Conservation (phyloP, 768 basidiomycete species). For the Trametes villosa region DNA sequence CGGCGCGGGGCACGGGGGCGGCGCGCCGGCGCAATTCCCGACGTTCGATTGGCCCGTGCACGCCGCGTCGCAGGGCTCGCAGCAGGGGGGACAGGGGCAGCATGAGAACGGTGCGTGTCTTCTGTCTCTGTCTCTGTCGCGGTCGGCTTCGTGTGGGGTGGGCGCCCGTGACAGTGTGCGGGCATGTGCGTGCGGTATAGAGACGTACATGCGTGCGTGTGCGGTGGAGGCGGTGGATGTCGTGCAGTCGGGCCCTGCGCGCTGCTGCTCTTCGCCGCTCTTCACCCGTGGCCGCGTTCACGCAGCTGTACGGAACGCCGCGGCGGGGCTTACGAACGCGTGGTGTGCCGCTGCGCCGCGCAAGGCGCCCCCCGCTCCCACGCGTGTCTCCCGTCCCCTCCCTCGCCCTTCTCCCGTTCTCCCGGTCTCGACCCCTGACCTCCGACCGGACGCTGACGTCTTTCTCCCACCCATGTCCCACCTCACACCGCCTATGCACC, state of each 20-base stretch:
- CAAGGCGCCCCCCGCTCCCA: neutral
- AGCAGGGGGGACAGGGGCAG: constrained; percentile 12
- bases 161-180: neutral
- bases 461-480: neutral
- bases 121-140: neutral
- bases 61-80: constrained; percentile 11
- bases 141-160: neutral
- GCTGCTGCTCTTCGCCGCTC: neutral
- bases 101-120: constrained; percentile 26
- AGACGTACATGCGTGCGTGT: no score
- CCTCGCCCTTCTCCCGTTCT: neutral
- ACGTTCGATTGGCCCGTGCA: constrained; percentile 35
- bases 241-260: no score
- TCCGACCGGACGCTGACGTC: neutral
- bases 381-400: constrained; percentile 4
- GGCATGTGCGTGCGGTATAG: no score
- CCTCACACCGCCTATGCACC: neutral
- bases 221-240: no score
- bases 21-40: constrained; percentile 11
- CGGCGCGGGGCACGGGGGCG: constrained; percentile 14
- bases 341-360: neutral
- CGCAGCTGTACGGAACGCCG: neutral
- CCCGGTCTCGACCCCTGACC: neutral
- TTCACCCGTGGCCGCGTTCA: neutral
- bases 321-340: neutral